Evolutionary conservation across 495 filamentous ascomycete genomes (phyloP), one percentile per base, ranked within the genome.

Genomic region (Hapsidospora chrysogenum): DNA sequence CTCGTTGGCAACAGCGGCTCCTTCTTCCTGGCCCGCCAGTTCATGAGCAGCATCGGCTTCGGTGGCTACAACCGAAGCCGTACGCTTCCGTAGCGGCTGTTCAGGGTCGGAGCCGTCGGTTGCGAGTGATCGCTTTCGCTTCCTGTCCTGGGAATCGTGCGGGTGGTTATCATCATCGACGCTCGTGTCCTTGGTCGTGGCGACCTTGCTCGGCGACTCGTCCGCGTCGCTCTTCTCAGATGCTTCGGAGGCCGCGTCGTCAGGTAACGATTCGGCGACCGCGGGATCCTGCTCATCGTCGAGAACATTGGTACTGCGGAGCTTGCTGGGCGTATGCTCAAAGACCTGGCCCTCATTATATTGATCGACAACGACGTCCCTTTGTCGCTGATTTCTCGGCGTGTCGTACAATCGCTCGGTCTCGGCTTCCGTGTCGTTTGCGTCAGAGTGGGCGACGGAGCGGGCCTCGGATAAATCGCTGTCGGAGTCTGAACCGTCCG

Each of bases 381-480:
- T 63, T 41, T 67, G 64, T 44, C 66, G 66, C 44, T 63, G 57
- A 41, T 86, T 84, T 38, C 80, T 73, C 15, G 89, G 92, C n/a
- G 87, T 86, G 49, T 81, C 74, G 44, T 92, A 87, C 45, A 96
- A 67, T 34, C 92, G 74, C 59, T 96, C 92, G 6, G 89, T 97
- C 60, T 95, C 89, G 18, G 92, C 89, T 56, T 97, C 89, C n/a
- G 89, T 92, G 58, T 96, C 87, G 44, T 79, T 79, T 20, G 39
- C 42, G 41, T 52, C 49, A 8, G 48, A 48, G 23, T 49, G 42
- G 35, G 40, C 44, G 35, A 17, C 46, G 52, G 43, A 33, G 45
- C 52, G 41, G 29, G 47, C 45, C 41, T 57, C 31, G 41, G 51
- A 26, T 6, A 26, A 11, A 6, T 6, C 23, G 33, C 33, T 35